Evolutionary conservation across 768 basidiomycete species (phyloP).

Genomic region (Artomyces pyxidatus): DNA sequence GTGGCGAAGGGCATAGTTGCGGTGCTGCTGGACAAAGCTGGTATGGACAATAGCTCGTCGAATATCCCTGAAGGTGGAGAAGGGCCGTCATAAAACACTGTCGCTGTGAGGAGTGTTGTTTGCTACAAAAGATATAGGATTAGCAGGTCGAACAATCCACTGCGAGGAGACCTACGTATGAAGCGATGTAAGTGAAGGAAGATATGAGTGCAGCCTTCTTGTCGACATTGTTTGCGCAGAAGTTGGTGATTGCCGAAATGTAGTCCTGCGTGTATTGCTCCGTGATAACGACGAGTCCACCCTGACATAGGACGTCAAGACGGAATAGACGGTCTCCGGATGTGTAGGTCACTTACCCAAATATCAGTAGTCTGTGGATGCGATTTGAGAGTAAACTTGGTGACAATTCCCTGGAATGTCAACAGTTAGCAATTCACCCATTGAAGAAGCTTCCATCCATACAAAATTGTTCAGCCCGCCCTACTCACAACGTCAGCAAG

Average conservation of each 20-base stretch:
- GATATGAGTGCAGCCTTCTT: neutral
- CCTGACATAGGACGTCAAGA: neutral
- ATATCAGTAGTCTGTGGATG: neutral
- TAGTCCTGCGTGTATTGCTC: neutral
- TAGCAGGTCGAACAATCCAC: neutral
- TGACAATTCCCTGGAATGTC: neutral
- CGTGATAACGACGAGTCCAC: neutral
- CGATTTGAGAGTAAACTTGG: neutral
- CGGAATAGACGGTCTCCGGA: too few relatives aligned
- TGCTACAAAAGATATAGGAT: too few relatives aligned
- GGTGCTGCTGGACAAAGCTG: neutral
- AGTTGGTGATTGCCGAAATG: neutral
- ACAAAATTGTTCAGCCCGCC: conserved; percentile 1
- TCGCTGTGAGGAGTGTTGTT: too few relatives aligned
- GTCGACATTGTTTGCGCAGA: neutral
- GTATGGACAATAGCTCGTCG: neutral
- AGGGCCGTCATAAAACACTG: conserved; percentile 2
- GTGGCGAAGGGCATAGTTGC: neutral
- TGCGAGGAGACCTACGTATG: neutral
- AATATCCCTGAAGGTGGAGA: neutral
- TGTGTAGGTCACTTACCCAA: neutral
- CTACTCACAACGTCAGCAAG: neutral
- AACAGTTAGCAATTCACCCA: neutral
- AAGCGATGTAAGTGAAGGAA: neutral
- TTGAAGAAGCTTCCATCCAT: neutral